Conservation (phyloP, 1,139 yeast species). For the Saccharomycopsis hybrid region DNA sequence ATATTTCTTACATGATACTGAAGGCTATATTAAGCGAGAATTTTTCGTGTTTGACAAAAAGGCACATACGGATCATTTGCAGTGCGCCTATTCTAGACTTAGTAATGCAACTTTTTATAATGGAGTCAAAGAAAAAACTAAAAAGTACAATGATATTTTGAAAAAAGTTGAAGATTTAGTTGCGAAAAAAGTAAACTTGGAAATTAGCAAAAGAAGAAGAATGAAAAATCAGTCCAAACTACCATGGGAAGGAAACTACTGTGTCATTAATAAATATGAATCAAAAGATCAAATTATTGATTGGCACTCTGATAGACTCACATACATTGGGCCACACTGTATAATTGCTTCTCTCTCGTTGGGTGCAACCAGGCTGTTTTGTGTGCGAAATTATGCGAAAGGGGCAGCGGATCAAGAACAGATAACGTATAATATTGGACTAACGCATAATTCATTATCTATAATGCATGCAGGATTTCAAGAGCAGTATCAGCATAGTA, state of each 20-base stretch:
- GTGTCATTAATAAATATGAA: slow-evolving; percentile 51
- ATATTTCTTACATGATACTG: slow-evolving; percentile 36
- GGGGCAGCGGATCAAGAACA: background rate
- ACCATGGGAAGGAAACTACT: slow-evolving; percentile 47
- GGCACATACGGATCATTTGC: slow-evolving; percentile 48
- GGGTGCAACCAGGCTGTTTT: slow-evolving; percentile 62
- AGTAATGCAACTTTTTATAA: slow-evolving; percentile 43
- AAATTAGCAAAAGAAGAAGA: slow-evolving; percentile 29
- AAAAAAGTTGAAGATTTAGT: slow-evolving; percentile 35
- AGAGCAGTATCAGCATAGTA: slow-evolving; percentile 59
- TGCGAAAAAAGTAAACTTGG: slow-evolving; percentile 38
- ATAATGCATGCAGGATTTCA: slow-evolving; percentile 76
- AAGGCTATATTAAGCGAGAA: slow-evolving; percentile 34
- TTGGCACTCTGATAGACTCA: slow-evolving; percentile 68
- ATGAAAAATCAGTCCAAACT: slow-evolving; percentile 31
- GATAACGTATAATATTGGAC: slow-evolving; percentile 31
- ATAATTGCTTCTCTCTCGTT: slow-evolving; percentile 58
- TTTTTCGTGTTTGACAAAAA: slow-evolving; percentile 57
- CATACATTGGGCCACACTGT: slow-evolving; percentile 65
- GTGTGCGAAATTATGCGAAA: slow-evolving; percentile 35
- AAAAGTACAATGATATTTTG: slow-evolving; percentile 34
- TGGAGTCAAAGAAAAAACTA: slow-evolving; percentile 23
- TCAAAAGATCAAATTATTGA: slow-evolving; percentile 47
- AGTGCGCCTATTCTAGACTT: slow-evolving; percentile 24
- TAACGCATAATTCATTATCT: slow-evolving; percentile 60